Conservation (phyloP, 2,329 filamentous ascomycete species). For the Microcyclospora tardicrescens region DNA sequence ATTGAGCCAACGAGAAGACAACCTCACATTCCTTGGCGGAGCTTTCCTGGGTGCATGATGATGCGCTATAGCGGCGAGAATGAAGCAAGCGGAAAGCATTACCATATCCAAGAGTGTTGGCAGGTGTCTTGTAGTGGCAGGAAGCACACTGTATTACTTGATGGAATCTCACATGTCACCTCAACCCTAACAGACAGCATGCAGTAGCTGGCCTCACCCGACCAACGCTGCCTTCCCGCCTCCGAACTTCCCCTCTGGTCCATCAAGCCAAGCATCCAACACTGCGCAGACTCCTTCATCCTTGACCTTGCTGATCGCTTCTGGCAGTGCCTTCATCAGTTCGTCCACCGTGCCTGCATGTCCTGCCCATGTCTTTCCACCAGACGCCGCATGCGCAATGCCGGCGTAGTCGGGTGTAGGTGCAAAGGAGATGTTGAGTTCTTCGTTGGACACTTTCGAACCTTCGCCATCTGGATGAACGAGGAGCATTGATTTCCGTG, state of each 20-base stretch:
- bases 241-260: slow-evolving; percentile 41
- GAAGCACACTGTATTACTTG: too few species aligned
- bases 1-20: too few species aligned
- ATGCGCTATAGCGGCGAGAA: too few species aligned
- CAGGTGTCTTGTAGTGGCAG: too few species aligned
- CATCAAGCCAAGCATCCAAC: slow-evolving; percentile 47
- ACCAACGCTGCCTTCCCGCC: slow-evolving; percentile 21
- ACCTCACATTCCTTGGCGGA: too few species aligned
- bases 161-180: too few species aligned
- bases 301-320: slow-evolving; percentile 47
- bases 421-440: slow-evolving; percentile 53
- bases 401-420: slow-evolving; percentile 55
- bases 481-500: slow-evolving; percentile 45
- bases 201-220: not conserved
- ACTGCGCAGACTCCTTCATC: slow-evolving; percentile 44
- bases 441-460: slow-evolving; percentile 47
- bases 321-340: slow-evolving; percentile 38
- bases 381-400: slow-evolving; percentile 53
- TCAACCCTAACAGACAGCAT: too few species aligned
- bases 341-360: slow-evolving; percentile 45
- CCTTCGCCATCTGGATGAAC: slow-evolving; percentile 54
- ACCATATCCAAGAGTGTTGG: too few species aligned
- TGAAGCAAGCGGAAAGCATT: too few species aligned
- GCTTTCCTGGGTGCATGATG: too few species aligned
- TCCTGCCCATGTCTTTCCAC: slow-evolving; percentile 49